phyloP scores from a whole-genome alignment of 768 basidiomycete genomes.

The Termitomyces sp. region DNA sequence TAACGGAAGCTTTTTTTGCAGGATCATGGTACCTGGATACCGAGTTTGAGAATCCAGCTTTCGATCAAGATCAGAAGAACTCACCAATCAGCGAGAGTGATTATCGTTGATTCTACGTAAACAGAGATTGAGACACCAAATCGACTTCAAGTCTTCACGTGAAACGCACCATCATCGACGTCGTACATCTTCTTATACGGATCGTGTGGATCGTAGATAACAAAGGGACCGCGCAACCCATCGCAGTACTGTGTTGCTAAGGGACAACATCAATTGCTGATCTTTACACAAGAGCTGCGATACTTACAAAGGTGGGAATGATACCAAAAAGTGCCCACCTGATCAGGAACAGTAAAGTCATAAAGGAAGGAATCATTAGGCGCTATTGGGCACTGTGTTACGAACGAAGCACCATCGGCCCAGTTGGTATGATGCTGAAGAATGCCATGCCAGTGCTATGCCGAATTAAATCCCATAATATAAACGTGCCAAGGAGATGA shows the following conservation, averaged over 20 bases:
- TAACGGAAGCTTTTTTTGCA: not conserved
- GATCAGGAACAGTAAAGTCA: constrained; percentile 21
- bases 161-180: constrained; percentile 12
- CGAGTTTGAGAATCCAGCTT: not conserved
- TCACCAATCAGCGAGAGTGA: constrained; percentile 34
- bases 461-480: not conserved
- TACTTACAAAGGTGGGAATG: constrained; percentile 22
- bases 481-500: not conserved
- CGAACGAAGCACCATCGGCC: constrained; percentile 14
- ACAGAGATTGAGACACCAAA: not conserved
- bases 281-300: too few relatives aligned
- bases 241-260: constrained; percentile 42
- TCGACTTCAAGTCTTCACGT: not conserved
- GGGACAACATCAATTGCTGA: not conserved
- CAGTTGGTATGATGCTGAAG: constrained; percentile 3
- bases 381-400: constrained; percentile 38
- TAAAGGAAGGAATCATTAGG: constrained; percentile 31
- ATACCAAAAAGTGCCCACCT: constrained; percentile 24
- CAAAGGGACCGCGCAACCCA: constrained; percentile 29
- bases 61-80: not conserved
- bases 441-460: constrained; percentile 10
- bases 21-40: constrained; percentile 2
- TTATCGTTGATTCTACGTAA: constrained; percentile 32
- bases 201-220: constrained; percentile 32
- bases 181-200: constrained; percentile 24